A percentile compares a stretch with the other conserved stretches of the same genome.
Evolutionary conservation across 2,329 filamentous ascomycete genomes (phyloP).

Genomic region (Colletotrichum paranaense): DNA sequence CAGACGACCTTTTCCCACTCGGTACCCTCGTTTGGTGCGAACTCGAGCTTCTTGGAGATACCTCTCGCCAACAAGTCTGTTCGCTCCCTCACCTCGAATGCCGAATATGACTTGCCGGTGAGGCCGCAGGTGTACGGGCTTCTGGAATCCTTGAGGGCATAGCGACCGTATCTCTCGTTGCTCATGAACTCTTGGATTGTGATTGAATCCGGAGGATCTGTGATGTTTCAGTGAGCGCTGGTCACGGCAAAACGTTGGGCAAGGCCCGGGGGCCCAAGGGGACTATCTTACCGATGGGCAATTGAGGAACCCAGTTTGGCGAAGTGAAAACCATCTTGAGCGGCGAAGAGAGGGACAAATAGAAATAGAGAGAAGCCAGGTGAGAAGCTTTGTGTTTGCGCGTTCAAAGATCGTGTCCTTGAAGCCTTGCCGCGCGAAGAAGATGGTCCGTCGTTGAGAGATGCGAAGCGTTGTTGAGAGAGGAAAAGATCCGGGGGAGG

Average conservation of each 20-base stretch:
- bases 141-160: conserved; percentile 69
- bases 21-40: conserved; percentile 74
- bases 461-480: not conserved
- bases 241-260: not conserved
- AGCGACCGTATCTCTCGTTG: conserved; percentile 76
- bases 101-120: conserved; percentile 74
- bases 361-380: too few relatives aligned
- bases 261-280: not conserved
- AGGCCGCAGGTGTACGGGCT: conserved; percentile 83
- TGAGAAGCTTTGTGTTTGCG: not conserved
- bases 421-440: not conserved
- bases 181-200: conserved; percentile 82
- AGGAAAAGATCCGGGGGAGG: not conserved
- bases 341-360: not conserved
- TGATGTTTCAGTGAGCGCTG: conserved; percentile 9
- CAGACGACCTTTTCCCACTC: conserved; percentile 87
- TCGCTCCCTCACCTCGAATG: conserved; percentile 71
- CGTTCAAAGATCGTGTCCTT: not conserved
- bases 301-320: conserved; percentile 69
- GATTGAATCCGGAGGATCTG: conserved; percentile 77
- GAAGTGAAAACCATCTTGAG: conserved; percentile 66
- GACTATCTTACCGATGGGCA: conserved; percentile 62
- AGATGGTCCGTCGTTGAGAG: not conserved
- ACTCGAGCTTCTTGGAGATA: conserved; percentile 77
- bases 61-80: conserved; percentile 76